A percentile compares a stretch with the other conserved stretches of the same genome.
Evolutionary conservation across 2,329 filamentous ascomycete species (phyloP).

Genomic region (Botrytis fabae): DNA sequence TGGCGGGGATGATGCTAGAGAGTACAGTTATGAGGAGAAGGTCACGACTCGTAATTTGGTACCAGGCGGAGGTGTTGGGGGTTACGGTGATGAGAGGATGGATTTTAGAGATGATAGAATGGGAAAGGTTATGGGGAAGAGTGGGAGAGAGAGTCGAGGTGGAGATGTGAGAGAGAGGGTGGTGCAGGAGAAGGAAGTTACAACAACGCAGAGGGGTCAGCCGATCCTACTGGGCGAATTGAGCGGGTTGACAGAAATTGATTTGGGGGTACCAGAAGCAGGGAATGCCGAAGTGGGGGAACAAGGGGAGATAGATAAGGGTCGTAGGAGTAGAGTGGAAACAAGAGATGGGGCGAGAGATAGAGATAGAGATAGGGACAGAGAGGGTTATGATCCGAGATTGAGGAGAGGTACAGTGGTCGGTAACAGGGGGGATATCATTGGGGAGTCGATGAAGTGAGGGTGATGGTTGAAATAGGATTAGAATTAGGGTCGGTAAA

Average conservation of each 20-base stretch:
- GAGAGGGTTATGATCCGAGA: conserved; percentile 9
- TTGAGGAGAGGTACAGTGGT: conserved; percentile 20
- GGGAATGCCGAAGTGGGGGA: conserved; percentile 24
- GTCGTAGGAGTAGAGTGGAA: not conserved
- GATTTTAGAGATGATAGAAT: conserved; percentile 6
- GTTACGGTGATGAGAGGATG: conserved; percentile 23
- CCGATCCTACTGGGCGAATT: conserved; percentile 28
- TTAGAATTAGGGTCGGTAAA: not conserved
- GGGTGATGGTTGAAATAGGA: not conserved
- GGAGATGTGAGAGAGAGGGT: not conserved
- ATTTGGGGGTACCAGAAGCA: conserved; percentile 24
- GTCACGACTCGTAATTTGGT: conserved; percentile 25
- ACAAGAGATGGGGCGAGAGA: not conserved
- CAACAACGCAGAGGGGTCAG: conserved; percentile 23
- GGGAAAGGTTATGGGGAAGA: not conserved
- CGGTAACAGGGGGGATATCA: not conserved
- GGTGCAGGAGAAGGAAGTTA: not conserved
- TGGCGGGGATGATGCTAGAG: conserved; percentile 26
- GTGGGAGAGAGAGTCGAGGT: not conserved
- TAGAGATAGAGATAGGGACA: conserved; percentile 7
- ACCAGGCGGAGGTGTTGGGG: conserved; percentile 25
- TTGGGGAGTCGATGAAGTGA: conserved; percentile 1
- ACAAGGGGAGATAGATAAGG: not conserved
- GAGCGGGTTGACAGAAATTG: conserved; percentile 32
- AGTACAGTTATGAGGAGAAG: conserved; percentile 26